phyloP scores from a whole-genome alignment of 2,329 filamentous ascomycete genomes.

The Ramichloridium luteum region DNA sequence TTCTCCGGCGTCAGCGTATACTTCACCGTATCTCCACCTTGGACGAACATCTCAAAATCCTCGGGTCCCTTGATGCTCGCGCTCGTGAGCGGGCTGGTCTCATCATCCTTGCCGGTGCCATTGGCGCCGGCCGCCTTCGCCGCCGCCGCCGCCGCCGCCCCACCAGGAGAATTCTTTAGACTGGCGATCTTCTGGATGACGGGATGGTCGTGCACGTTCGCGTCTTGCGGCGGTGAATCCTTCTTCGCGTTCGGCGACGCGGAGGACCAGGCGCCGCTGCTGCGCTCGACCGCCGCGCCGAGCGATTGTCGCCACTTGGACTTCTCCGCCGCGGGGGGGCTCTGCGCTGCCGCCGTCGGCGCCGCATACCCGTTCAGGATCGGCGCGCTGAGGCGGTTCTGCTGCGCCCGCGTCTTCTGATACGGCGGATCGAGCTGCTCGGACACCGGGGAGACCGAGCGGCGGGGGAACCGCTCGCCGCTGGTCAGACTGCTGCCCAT shows the following conservation, averaged over 20 bases:
- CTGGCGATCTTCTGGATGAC: conserved; percentile 17
- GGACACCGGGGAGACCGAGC: neutral
- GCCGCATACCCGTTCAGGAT: conserved; percentile 5
- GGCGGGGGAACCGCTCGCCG: too few species aligned
- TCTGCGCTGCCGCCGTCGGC: too few species aligned
- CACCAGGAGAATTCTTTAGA: conserved; percentile 15
- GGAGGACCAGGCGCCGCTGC: conserved; percentile 5
- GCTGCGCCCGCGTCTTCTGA: neutral
- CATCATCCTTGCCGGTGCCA: conserved; percentile 6
- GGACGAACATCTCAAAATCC: conserved; percentile 38
- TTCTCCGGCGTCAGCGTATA: conserved; percentile 38
- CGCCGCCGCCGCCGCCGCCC: too few species aligned
- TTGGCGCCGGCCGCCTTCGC: too few species aligned
- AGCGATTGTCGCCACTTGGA: conserved; percentile 13
- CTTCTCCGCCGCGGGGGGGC: conserved; percentile 8
- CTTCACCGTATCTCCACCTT: conserved; percentile 37
- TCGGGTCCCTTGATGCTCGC: conserved; percentile 24
- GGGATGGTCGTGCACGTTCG: conserved; percentile 18
- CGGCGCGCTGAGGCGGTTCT: neutral
- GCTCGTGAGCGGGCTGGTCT: conserved; percentile 17
- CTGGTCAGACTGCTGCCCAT: too few species aligned
- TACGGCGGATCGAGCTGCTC: neutral
- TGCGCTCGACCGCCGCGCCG: conserved; percentile 10
- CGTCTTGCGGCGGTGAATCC: conserved; percentile 5
- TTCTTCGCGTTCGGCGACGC: conserved; percentile 7